Evolutionary conservation across 2,329 filamentous ascomycete genomes (phyloP), one percentile per base, ranked within the genome.

Genomic region (Diaporthe vaccinii): DNA sequence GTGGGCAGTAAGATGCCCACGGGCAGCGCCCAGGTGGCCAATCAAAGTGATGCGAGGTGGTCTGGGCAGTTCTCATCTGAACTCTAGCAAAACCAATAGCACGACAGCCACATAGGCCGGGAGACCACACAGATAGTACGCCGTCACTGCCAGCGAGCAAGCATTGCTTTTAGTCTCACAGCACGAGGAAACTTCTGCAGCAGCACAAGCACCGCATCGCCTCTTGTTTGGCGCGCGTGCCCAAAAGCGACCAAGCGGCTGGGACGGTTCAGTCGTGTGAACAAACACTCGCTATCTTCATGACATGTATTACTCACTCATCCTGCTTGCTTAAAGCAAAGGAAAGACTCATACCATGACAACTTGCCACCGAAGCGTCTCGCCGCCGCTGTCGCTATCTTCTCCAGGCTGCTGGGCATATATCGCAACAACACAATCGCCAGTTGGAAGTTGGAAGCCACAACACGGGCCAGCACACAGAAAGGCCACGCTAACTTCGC

Each of bases 51-150:
- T 57, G 71, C 46, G 28, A 36, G 58, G 12, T 55, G 46, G 46
- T 25, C 71, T 62, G 71, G 71, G 58, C 71, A 62, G 31, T 41
- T 65, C 65, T 69, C 65, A 69, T 73, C 71, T 73, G 25, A 65
- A 73, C 36, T 62, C 46, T 73, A 44, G 61, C 71, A 73, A 73
- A 55, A 31, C 70, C 46, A 62, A 51, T 59, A 67, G 46, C 71
- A 55, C 31, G 34, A 55, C 71, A 57, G 58, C 71, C 61, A 73
- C 46, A 73, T 53, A 65, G 36, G 36, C 49, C 28, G 36, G 31
- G n/a, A 65, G 49, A 41, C 51, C 36, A 65, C 36, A 73, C 46
- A 17, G 58, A 22, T 55, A 36, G 65, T 20, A 53, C 46, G 44
- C 34, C 28, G 68, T 44, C 20, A 25, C 31, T 70, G 55, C 44